Conservation (phyloP, 2,329 filamentous ascomycete species). For the Passalora sequoiae region DNA sequence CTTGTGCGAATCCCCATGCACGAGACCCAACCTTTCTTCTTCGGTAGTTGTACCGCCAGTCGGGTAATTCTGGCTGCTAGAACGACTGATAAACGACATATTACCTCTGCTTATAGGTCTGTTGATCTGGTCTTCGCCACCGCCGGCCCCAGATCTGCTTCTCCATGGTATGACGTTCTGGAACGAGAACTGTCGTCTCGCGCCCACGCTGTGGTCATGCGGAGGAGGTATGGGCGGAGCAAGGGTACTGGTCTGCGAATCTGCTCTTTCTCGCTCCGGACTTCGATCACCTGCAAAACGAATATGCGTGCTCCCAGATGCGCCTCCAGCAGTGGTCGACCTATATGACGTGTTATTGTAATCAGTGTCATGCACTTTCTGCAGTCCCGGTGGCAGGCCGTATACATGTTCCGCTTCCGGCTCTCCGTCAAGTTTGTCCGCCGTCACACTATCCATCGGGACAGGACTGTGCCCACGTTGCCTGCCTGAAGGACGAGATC, state of each 20-base stretch:
- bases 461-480: slow-evolving; percentile 29
- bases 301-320: slow-evolving; percentile 40
- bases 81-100: slow-evolving; percentile 30
- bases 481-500: slow-evolving; percentile 11
- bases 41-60: slow-evolving; percentile 28
- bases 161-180: slow-evolving; percentile 69
- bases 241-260: slow-evolving; percentile 41
- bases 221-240: slow-evolving; percentile 56
- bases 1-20: slow-evolving; percentile 31
- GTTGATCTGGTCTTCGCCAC: slow-evolving; percentile 18
- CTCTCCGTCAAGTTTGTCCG: slow-evolving; percentile 19
- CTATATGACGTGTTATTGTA: slow-evolving; percentile 48
- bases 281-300: slow-evolving; percentile 42
- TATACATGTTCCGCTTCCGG: slow-evolving; percentile 44
- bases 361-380: slow-evolving; percentile 45
- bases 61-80: slow-evolving; percentile 21
- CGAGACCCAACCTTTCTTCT: slow-evolving; percentile 36
- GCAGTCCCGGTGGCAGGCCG: slow-evolving; percentile 42
- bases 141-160: slow-evolving; percentile 35
- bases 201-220: slow-evolving; percentile 39
- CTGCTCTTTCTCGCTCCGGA: slow-evolving; percentile 38
- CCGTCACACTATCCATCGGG: slow-evolving; percentile 34
- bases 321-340: slow-evolving; percentile 24
- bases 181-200: slow-evolving; percentile 88
- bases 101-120: slow-evolving; percentile 34